Base-by-base conservation (phyloP, 2,329 filamentous ascomycete species). In the Pseudogymnoascus sp. region DNA sequence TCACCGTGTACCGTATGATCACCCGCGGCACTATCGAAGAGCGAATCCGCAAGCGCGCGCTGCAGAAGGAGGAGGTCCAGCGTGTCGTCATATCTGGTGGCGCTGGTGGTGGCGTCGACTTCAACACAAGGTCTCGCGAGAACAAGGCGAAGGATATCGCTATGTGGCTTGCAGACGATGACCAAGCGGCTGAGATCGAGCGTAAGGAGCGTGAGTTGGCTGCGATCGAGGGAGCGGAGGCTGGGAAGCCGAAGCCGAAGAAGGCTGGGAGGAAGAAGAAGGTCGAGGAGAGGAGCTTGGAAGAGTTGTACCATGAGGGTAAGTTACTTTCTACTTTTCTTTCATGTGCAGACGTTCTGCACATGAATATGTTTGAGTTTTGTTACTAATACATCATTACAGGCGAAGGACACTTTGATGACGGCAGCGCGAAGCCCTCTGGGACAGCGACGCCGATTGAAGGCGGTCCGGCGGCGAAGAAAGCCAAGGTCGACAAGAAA, bases 231-330 rank as follows among this genome's bases (percentile, higher is more conserved):
- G 71, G 67, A 0, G 82, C 83, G 45, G 89, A 90, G 74, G 87
- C 84, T 66, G 89, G 90, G 65, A 86, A 85, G 71, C 76, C 80
- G 16, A 76, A 80, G 67, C 31, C 31, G 31, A 86, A 86, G 78
- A 86, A 84, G 76, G 86, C 83, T 63, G 83, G 82, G 38, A 80
- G 76, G 66, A 85, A 85, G 74, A 77, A 81, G 63, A 85, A 85
- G 75, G 78, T 80, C 65, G 79, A 77, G 43, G 80, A 79, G 64
- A 78, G 75, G 40, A 93, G 89, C 71, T 78, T 97, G 76, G 95
- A 97, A 75, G 93, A 97, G 73, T 92, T 99, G 90, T 99, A 99
- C 78, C 95, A 99, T 75, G 95, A 99, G 83, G 95, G 95, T 96
- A 75, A 87, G 90, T 78, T 62, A 4, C n/a, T 65, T 5, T 33